Conservation (phyloP, 148 eudicot genomes). For the Euryodendron excelsum region DNA sequence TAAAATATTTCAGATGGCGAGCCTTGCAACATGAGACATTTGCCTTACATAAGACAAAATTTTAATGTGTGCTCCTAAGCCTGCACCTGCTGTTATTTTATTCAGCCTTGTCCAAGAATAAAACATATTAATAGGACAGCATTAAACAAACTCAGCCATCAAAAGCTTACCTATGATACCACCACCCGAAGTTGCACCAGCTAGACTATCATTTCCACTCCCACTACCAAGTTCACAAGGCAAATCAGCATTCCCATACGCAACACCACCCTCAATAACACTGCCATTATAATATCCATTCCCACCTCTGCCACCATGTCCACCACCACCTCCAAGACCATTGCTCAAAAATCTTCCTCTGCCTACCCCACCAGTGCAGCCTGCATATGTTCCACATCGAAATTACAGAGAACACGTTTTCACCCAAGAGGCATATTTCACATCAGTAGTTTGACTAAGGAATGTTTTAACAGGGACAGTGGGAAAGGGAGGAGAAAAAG, state of each 20-base stretch:
- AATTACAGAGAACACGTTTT: neutral
- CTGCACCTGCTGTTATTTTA: neutral
- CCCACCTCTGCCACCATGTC: constrained; percentile 96
- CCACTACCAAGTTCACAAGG: constrained; percentile 99
- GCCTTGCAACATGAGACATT: constrained; percentile 9
- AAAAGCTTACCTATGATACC: constrained; percentile 73
- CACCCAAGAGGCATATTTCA: neutral
- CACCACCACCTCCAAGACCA: constrained; percentile 89
- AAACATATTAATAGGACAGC: constrained; percentile 1
- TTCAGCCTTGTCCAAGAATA: neutral
- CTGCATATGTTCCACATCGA: constrained; percentile 37
- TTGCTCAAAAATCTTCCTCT: constrained; percentile 67
- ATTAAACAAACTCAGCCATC: constrained; percentile 2
- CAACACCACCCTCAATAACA: constrained; percentile 57
- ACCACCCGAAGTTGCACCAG: constrained; percentile 83
- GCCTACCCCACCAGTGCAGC: constrained; percentile 79
- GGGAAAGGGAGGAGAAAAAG: neutral
- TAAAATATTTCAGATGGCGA: neutral
- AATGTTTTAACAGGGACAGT: neutral
- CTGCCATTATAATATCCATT: constrained; percentile 68
- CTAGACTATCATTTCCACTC: constrained; percentile 74
- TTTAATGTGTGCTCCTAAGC: neutral
- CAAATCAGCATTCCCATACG: constrained; percentile 77
- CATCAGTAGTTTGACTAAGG: neutral
- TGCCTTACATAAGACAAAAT: neutral